Evolutionary conservation across 2,329 filamentous ascomycete species (phyloP).

Genomic region (Trichoderma semiorbis): DNA sequence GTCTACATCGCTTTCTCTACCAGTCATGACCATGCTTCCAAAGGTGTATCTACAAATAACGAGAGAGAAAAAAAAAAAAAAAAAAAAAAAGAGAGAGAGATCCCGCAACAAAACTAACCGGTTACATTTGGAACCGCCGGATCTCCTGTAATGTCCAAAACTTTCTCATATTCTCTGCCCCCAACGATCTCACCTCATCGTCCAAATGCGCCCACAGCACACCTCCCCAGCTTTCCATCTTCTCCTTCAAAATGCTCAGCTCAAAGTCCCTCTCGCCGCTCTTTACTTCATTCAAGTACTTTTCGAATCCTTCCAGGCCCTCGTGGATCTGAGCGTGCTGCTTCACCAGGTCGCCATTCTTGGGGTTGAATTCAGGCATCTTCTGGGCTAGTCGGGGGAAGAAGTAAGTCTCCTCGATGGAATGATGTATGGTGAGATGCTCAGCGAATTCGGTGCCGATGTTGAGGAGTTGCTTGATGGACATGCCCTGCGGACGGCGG

Average conservation of each 20-base stretch:
- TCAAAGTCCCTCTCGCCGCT: slow-evolving; percentile 60
- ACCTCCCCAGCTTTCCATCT: slow-evolving; percentile 74
- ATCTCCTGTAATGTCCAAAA: slow-evolving; percentile 81
- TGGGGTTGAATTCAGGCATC: slow-evolving; percentile 70
- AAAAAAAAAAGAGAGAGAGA: not conserved
- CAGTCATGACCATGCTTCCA: not conserved
- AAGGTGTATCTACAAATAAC: not conserved
- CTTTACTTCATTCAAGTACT: slow-evolving; percentile 61
- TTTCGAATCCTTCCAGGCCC: slow-evolving; percentile 65
- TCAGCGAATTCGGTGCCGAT: slow-evolving; percentile 66
- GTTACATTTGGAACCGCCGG: slow-evolving; percentile 29
- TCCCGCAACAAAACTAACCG: too few relatives aligned
- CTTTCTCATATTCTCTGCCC: slow-evolving; percentile 82
- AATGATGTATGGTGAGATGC: slow-evolving; percentile 73
- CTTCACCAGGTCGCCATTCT: slow-evolving; percentile 57
- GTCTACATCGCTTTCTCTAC: not conserved
- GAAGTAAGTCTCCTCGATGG: slow-evolving; percentile 76
- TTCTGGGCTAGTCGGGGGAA: slow-evolving; percentile 73
- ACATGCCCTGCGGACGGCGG: slow-evolving; percentile 60
- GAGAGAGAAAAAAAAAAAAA: too few relatives aligned
- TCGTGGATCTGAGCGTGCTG: slow-evolving; percentile 79
- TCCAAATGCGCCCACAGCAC: slow-evolving; percentile 82
- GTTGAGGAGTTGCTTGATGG: slow-evolving; percentile 65
- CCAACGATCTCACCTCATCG: slow-evolving; percentile 73
- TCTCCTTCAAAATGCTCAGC: slow-evolving; percentile 57